Base-by-base conservation (phyloP, 345 rosid genomes). In the Passiflora organensis region DNA sequence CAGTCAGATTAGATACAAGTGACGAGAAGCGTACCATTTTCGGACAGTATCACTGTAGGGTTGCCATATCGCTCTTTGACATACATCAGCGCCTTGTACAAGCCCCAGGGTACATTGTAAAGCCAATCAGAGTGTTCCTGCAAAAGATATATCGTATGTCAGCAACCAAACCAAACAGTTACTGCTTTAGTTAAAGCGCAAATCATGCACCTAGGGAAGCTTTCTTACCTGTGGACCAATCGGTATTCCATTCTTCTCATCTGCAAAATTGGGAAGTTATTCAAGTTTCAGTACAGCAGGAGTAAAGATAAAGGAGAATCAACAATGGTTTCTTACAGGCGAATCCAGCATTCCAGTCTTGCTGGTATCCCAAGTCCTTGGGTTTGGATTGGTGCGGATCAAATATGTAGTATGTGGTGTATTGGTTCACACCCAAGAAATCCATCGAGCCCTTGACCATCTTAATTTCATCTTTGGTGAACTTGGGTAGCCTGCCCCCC, bases 101-200 rank as follows among this genome's bases (percentile, higher is more conserved):
- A 56, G 2, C 99, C 97, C 95, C 99, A 89, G 38, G 99, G 99
- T 28, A 93, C 99, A 58, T 83, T 75, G 66, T 93, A 93, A 43
- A 93, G 83, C 97, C 97, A 93, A 42, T 69, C 47, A 11, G 97
- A 93, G 56, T 93, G 17, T 19, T 83, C 99, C 95, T 93, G 80
- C 43, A 63, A 46, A n/a, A n/a, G n/a, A n/a, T n/a, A n/a, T n/a
- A n/a, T n/a, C n/a, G n/a, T n/a, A n/a, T n/a, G n/a, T n/a, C n/a
- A n/a, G n/a, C n/a, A n/a, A n/a, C n/a, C n/a, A n/a, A n/a, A n/a
- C n/a, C n/a, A n/a, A n/a, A n/a, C n/a, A n/a, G n/a, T n/a, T 43
- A 51, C 9, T 16, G 20, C n/a, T n/a, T n/a, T 48, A 5, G 36
- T 23, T 6, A 32, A 37, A 39, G 9, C 16, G 39, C 43, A 15